These are phyloP conservation scores for Patellaria atrata DNA, from an alignment of 495 filamentous ascomycete genomes.

Conservation along the genomic window DNA sequence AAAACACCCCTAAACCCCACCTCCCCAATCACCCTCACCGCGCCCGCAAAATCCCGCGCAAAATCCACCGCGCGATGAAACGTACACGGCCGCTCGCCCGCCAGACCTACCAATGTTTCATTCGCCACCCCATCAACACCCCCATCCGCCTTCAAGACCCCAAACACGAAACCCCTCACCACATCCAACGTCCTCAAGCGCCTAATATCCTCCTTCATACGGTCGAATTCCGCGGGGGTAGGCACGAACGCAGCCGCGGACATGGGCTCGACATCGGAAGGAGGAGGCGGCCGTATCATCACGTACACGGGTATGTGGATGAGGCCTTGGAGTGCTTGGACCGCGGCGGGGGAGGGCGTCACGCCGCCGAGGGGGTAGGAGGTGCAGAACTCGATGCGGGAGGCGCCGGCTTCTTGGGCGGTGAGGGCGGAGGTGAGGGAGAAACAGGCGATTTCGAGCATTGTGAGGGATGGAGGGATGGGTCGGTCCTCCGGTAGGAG, in stretches of 20 bases:
- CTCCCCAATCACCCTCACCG: conserved; percentile 23
- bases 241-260: conserved; percentile 32
- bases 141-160: conserved; percentile 24
- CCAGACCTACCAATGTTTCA: conserved; percentile 28
- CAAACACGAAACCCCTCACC: conserved; percentile 35
- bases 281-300: conserved; percentile 39
- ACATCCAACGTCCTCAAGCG: conserved; percentile 21
- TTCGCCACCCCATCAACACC: conserved; percentile 28
- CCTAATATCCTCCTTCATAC: conserved; percentile 30
- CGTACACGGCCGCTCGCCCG: conserved; percentile 33
- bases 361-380: conserved; percentile 21
- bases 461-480: not conserved
- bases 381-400: conserved; percentile 36
- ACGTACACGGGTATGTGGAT: conserved; percentile 32
- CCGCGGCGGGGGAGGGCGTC: conserved; percentile 15
- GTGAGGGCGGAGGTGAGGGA: conserved; percentile 28
- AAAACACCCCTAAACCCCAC: conserved; percentile 35
- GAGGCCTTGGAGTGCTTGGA: conserved; percentile 8
- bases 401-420: conserved; percentile 30
- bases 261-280: no score
- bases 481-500: no score
- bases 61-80: conserved; percentile 42
- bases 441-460: conserved; percentile 40
- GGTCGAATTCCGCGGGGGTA: conserved; percentile 24
- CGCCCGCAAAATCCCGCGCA: conserved; percentile 24